Conservation (phyloP, 1,284 basidiomycete genomes). For the Rhodotorula sp. region DNA sequence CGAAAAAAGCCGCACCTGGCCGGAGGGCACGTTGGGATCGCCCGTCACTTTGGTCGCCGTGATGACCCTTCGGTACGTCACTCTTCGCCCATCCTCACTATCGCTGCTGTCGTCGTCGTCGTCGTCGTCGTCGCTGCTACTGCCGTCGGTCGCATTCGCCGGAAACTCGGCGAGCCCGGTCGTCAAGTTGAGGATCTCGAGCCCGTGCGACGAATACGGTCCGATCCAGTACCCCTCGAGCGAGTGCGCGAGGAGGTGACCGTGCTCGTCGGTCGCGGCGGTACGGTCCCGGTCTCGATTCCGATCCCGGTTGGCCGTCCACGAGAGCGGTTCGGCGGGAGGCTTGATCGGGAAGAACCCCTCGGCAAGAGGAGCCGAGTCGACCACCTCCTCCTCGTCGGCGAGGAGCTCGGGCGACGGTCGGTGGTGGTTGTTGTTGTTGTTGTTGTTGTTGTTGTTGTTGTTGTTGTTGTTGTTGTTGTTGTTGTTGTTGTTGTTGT, state of each 20-base stretch:
- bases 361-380: slow-evolving; percentile 13
- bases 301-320: not conserved
- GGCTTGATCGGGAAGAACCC: slow-evolving; percentile 32
- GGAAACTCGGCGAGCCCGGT: slow-evolving; percentile 11
- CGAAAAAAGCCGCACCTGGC: slow-evolving; percentile 10
- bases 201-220: slow-evolving; percentile 36
- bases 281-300: not conserved
- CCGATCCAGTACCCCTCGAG: slow-evolving; percentile 40
- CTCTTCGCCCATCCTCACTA: not conserved
- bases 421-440: not conserved
- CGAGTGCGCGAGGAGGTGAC: slow-evolving; percentile 16
- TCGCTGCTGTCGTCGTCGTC: slow-evolving; percentile 2
- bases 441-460: not conserved
- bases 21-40: slow-evolving; percentile 38
- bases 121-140: not conserved
- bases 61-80: slow-evolving; percentile 7
- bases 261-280: not conserved
- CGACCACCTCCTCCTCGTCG: not conserved
- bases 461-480: not conserved
- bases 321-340: slow-evolving; percentile 13
- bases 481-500: not conserved
- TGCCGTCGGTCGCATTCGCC: not conserved
- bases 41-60: slow-evolving; percentile 38
- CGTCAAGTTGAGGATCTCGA: slow-evolving; percentile 34
- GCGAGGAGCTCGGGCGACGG: slow-evolving; percentile 7